Evolutionary conservation across 108 stramenopile genomes (phyloP), one percentile per base, ranked within the genome.

Genomic region (Skeletonema grethae): DNA sequence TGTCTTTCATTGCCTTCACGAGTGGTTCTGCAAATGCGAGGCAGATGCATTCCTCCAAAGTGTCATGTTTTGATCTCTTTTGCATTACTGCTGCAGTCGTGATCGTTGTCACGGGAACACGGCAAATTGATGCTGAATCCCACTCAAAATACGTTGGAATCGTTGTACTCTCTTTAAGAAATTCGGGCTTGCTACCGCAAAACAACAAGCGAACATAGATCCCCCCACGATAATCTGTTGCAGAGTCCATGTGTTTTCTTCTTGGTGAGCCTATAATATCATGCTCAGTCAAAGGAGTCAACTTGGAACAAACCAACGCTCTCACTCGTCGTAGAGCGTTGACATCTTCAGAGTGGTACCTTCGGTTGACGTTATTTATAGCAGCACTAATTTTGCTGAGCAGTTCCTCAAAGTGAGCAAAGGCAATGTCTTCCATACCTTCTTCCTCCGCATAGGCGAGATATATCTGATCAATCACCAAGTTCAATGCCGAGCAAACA

Each of bases 71-170:
- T 31, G 61, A 41, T 3, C 63, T 65, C 4, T 57, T 56, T 56
- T 63, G 61, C 31, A 41, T 45, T 4, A 63, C 36, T 0, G 63
- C 43, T 58, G 85, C 89, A 29, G 32, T 56, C 34, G 68, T 48
- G 1, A 93, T 63, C 11, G 80, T 56, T 28, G 45, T 56, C 28
- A 77, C 65, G 10, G 90, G 77, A 16, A 93, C 87, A 12, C 94
- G 87, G 63, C 91, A 93, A 29, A 95, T 86, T 71, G 86, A 87
- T 18, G 90, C 80, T 5, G 38, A 67, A 35, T 86, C 73, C 91
- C 92, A 93, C 57, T 91, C 94, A 41, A 91, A 66, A 75, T 86
- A 95, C 30, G 90, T 89, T 56, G 94, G 94, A 57, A 95, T 77
- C 24, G 92, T 82, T 38, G 92, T 95, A 50, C 92, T 93, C 75